Percentiles rank a stretch among this genome's conserved stretches.
phyloP scores from a whole-genome alignment of 2,329 filamentous ascomycete species.

The Massarina eburnea region DNA sequence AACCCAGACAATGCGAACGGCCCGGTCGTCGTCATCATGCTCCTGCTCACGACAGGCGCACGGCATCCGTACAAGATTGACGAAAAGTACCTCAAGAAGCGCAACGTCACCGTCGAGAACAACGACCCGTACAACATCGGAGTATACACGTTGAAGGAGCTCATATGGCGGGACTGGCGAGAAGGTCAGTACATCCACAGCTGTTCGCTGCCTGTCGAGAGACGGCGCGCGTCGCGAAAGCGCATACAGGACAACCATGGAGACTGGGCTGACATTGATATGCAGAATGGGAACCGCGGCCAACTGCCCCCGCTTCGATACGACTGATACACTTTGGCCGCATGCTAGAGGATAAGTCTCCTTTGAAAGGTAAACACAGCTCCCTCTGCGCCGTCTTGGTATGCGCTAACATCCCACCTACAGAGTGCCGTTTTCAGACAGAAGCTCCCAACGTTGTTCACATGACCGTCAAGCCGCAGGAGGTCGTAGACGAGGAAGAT shows the following conservation, averaged over 20 bases:
- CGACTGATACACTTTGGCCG: constrained; percentile 90
- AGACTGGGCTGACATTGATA: not conserved
- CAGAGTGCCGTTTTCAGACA: constrained; percentile 77
- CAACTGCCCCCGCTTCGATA: constrained; percentile 85
- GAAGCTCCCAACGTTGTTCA: constrained; percentile 84
- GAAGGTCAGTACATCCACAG: constrained; percentile 54
- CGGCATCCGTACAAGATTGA: constrained; percentile 90
- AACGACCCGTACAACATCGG: constrained; percentile 86
- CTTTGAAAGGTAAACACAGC: constrained; percentile 70
- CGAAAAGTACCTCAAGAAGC: constrained; percentile 78
- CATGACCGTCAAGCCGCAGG: constrained; percentile 87
- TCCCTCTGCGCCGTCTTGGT: constrained; percentile 23
- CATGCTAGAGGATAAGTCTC: constrained; percentile 83
- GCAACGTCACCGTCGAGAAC: constrained; percentile 75
- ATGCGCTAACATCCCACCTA: too few relatives aligned
- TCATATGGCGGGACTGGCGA: constrained; percentile 91
- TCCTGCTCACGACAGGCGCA: constrained; percentile 79
- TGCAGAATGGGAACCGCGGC: constrained; percentile 82
- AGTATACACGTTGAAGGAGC: constrained; percentile 89
- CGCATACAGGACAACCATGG: not conserved
- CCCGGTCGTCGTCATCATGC: constrained; percentile 69
- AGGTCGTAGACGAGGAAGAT: constrained; percentile 77
- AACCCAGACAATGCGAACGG: constrained; percentile 43
- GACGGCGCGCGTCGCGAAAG: not conserved
- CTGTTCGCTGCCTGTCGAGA: not conserved